Conservation (phyloP, 371 early-diverging fungal species). For the Homolaphlyctis polyrhiza region DNA sequence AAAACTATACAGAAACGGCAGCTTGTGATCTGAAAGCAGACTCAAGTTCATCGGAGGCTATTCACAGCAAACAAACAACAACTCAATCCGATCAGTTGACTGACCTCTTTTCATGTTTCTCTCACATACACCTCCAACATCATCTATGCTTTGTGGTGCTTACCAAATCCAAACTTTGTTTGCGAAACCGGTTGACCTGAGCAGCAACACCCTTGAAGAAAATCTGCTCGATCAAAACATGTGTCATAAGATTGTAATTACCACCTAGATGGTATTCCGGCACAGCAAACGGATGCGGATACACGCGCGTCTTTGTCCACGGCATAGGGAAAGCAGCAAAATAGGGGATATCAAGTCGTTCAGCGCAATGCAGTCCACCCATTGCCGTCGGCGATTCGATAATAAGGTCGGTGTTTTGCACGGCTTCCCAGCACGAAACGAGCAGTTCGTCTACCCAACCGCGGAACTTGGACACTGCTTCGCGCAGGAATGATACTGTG, state of each 20-base stretch:
- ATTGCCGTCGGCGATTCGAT: conserved; percentile 75
- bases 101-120: too few species aligned
- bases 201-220: conserved; percentile 65
- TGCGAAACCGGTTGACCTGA: conserved; percentile 64
- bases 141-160: background rate
- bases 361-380: conserved; percentile 74
- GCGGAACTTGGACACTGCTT: conserved; percentile 57
- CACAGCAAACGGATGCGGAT: conserved; percentile 79
- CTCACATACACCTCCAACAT: too few species aligned
- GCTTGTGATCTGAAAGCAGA: conserved; percentile 52
- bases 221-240: conserved; percentile 70
- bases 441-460: conserved; percentile 73
- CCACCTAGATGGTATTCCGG: conserved; percentile 58
- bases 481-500: conserved; percentile 63
- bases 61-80: conserved; percentile 25
- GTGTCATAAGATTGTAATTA: conserved; percentile 75
- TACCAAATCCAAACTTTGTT: conserved; percentile 36
- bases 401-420: conserved; percentile 67
- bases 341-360: conserved; percentile 65
- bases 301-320: conserved; percentile 75
- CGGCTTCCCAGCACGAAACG: conserved; percentile 63
- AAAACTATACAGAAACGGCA: conserved; percentile 73
- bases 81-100: conserved; percentile 54
- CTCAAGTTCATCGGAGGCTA: conserved; percentile 52
- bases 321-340: conserved; percentile 76